These are phyloP conservation scores for Diaporthe aspalathi DNA, from an alignment of 2,329 filamentous ascomycete species.

Conservation along the genomic window DNA sequence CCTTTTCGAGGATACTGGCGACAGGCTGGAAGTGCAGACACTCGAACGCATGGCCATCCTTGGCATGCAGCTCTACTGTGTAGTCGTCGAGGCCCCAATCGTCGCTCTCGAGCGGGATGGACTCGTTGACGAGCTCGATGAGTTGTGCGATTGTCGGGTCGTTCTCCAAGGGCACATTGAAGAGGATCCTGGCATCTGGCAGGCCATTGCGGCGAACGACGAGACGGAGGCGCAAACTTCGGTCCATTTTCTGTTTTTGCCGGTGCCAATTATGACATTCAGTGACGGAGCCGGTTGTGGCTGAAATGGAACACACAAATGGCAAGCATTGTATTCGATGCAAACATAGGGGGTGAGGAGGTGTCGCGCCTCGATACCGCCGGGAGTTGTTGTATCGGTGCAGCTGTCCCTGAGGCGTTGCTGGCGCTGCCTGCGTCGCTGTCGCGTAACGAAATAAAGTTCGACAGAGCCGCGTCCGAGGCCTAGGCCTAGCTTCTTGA, in stretches of 20 bases:
- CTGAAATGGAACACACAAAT: not conserved
- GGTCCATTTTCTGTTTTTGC: constrained; percentile 41
- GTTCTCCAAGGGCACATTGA: constrained; percentile 69
- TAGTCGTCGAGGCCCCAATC: constrained; percentile 94
- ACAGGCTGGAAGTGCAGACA: constrained; percentile 87
- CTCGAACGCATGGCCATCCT: constrained; percentile 75
- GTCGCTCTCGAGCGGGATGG: constrained; percentile 80
- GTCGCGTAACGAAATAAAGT: constrained; percentile 22
- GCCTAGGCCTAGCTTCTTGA: not conserved
- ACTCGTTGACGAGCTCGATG: constrained; percentile 81
- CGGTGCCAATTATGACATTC: not conserved
- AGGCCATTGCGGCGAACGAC: constrained; percentile 78
- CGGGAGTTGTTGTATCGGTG: not conserved
- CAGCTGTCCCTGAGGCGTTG: not conserved
- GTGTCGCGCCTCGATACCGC: not conserved
- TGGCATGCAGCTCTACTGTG: constrained; percentile 76
- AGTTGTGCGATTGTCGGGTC: constrained; percentile 80
- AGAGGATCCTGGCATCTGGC: constrained; percentile 78
- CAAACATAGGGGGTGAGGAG: not conserved
- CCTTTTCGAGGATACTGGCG: constrained; percentile 77
- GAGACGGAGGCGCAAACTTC: constrained; percentile 77
- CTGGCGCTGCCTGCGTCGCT: not conserved
- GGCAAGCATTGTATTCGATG: not conserved
- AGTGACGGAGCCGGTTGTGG: constrained; percentile 14
- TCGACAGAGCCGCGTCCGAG: constrained; percentile 6